Evolutionary conservation across 2,329 filamentous ascomycete species (phyloP), one percentile per base, ranked within the genome.

Genomic region (Epichloe elymi): DNA sequence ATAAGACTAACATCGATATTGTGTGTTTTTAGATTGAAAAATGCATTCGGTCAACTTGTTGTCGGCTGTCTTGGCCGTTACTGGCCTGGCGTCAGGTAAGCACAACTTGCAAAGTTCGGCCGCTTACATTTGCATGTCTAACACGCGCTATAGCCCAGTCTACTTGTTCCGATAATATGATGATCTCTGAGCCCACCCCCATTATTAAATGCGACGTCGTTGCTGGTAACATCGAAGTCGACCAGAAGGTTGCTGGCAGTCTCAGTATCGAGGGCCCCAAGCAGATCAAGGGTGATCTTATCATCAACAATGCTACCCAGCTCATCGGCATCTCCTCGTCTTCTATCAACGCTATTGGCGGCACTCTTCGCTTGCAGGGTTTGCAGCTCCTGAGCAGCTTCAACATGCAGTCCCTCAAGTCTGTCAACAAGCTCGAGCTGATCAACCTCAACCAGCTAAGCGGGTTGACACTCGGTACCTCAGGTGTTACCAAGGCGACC

Each of bases 361-460:
- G 85, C 46, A 68, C 66, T n/a, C 89, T 96, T 74, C 68, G 71
- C 53, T 72, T 97, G 56, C 71, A 77, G 59, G 80, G 80, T 58
- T 73, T 88, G 51, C 86, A 83, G 55, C 71, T 79, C 37, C 75
- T 98, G 51, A 80, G 76, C 59, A 77, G 72, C 51, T 73, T 97
- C 54, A 73, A 69, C 58, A 83, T 95, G 71, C 70, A 75, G 52
- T 62, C 71, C 26, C 81, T 98, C 53, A 75, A 69, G 55, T 70
- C 70, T 36, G 82, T 94, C 55, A 77, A 79, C 58, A 69, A 70
- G 52, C 83, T 97, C 66, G 69, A 76, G 58, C 90, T 86, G 77
- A 72, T 77, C 53, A 85, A 85, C 58, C 79, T 96, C 41, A 83
- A 83, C 55, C 73, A 68, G 63, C 76, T 73, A 65, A 78, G 70